phyloP scores from a whole-genome alignment of 768 basidiomycete genomes.

The Galerina sulciceps region DNA sequence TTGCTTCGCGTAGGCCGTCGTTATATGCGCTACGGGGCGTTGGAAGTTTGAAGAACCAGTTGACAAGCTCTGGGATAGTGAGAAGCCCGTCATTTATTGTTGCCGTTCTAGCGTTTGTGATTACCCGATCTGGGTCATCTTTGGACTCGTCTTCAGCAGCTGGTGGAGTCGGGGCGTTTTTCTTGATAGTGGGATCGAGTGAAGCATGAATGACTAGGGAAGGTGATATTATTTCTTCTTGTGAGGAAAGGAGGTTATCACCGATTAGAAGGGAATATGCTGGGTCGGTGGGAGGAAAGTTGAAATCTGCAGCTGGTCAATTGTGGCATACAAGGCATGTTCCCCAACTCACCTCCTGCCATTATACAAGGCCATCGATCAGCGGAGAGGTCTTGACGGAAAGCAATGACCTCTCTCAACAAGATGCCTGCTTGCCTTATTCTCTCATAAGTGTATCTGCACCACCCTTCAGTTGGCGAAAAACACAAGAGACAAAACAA shows the following conservation, averaged over 20 bases:
- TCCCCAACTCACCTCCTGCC: constrained; percentile 68
- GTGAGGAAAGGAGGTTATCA: constrained; percentile 55
- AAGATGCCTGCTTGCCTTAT: constrained; percentile 83
- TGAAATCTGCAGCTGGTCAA: constrained; percentile 69
- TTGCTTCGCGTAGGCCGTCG: constrained; percentile 43
- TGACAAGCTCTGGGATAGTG: constrained; percentile 55
- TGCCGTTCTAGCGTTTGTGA: constrained; percentile 74
- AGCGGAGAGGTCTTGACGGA: constrained; percentile 48
- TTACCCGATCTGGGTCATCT: constrained; percentile 70
- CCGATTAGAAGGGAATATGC: constrained; percentile 80
- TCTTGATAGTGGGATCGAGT: constrained; percentile 61
- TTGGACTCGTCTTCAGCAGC: constrained; percentile 53
- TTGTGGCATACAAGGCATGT: background rate
- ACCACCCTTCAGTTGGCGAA: constrained; percentile 14
- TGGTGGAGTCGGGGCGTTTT: constrained; percentile 20
- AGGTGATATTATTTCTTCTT: constrained; percentile 52
- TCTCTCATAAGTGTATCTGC: constrained; percentile 82
- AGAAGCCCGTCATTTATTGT: constrained; percentile 71
- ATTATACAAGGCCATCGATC: constrained; percentile 79
- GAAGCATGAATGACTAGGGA: constrained; percentile 79
- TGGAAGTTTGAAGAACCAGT: constrained; percentile 43
- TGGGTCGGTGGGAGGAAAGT: constrained; percentile 82
- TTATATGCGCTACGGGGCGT: constrained; percentile 73
- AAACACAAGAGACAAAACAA: constrained; percentile 3
- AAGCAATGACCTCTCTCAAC: constrained; percentile 61